These are phyloP conservation scores for Physcia stellaris DNA, from an alignment of 495 filamentous ascomycete species.

Conservation along the genomic window DNA sequence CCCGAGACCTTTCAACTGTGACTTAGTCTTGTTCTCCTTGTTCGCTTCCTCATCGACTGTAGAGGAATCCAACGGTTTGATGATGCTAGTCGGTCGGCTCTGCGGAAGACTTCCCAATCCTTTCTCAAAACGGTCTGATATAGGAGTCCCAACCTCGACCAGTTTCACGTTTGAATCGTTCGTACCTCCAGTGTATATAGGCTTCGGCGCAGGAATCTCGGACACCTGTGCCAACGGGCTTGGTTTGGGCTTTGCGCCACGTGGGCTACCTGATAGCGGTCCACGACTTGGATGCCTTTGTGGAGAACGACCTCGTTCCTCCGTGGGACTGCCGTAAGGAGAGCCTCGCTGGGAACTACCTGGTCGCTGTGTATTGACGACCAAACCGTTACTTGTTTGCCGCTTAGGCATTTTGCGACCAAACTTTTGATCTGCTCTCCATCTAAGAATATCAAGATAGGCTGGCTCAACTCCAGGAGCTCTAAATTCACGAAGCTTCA, in stretches of 20 bases:
- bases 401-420: slow-evolving; percentile 46
- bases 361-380: slow-evolving; percentile 18
- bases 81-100: slow-evolving; percentile 3
- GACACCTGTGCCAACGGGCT: slow-evolving; percentile 40
- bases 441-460: slow-evolving; percentile 88
- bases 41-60: slow-evolving; percentile 8
- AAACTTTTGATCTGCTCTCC: slow-evolving; percentile 89
- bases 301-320: slow-evolving; percentile 38
- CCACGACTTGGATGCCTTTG: slow-evolving; percentile 36
- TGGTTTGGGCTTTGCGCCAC: slow-evolving; percentile 33
- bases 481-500: slow-evolving; percentile 88
- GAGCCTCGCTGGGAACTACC: slow-evolving; percentile 22
- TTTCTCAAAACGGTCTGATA: slow-evolving; percentile 26
- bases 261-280: slow-evolving; percentile 28
- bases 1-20: slow-evolving; percentile 14
- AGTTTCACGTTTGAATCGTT: slow-evolving; percentile 25
- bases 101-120: too few relatives aligned
- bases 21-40: slow-evolving; percentile 15
- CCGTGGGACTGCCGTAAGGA: slow-evolving; percentile 39
- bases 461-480: slow-evolving; percentile 74
- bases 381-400: slow-evolving; percentile 29
- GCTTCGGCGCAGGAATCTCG: too few relatives aligned
- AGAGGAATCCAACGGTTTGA: too few relatives aligned
- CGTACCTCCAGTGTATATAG: slow-evolving; percentile 20
- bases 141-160: slow-evolving; percentile 33